Conservation (phyloP, 2,329 filamentous ascomycete genomes). For the Diaporthe sp. region DNA sequence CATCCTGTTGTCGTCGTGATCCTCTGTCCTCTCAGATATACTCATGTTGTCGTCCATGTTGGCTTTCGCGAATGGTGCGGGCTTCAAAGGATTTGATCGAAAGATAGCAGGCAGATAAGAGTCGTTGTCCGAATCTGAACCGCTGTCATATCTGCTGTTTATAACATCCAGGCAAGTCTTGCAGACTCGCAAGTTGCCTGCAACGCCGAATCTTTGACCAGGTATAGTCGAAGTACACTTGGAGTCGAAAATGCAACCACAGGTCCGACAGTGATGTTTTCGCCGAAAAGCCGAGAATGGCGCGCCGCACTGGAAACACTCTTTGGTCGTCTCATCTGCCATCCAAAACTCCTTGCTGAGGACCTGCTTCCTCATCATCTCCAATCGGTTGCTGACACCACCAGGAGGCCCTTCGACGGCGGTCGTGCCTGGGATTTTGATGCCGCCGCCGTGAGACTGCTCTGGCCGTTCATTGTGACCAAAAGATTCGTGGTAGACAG, state of each 20-base stretch:
- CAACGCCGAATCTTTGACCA: slow-evolving; percentile 88
- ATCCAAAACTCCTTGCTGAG: slow-evolving; percentile 98
- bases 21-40: slow-evolving; percentile 58
- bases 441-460: slow-evolving; percentile 60
- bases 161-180: slow-evolving; percentile 94
- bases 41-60: slow-evolving; percentile 52
- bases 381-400: slow-evolving; percentile 71
- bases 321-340: slow-evolving; percentile 97
- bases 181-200: slow-evolving; percentile 88
- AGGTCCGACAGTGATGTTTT: slow-evolving; percentile 96
- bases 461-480: slow-evolving; percentile 61
- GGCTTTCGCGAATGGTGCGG: slow-evolving; percentile 53
- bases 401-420: slow-evolving; percentile 70
- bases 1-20: slow-evolving; percentile 64
- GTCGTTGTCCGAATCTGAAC: slow-evolving; percentile 86
- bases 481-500: slow-evolving; percentile 70
- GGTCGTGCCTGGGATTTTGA: slow-evolving; percentile 70
- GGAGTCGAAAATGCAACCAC: slow-evolving; percentile 98
- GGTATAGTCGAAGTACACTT: slow-evolving; percentile 95
- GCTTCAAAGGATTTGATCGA: slow-evolving; percentile 65
- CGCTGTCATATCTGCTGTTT: slow-evolving; percentile 88
- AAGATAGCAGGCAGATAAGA: slow-evolving; percentile 77
- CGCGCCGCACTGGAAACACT: slow-evolving; percentile 93
- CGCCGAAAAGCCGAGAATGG: slow-evolving; percentile 93
- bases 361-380: slow-evolving; percentile 86